Evolutionary conservation across 2,329 filamentous ascomycete species (phyloP), one percentile per base, ranked within the genome.

Genomic region (Aspergillus proliferans): DNA sequence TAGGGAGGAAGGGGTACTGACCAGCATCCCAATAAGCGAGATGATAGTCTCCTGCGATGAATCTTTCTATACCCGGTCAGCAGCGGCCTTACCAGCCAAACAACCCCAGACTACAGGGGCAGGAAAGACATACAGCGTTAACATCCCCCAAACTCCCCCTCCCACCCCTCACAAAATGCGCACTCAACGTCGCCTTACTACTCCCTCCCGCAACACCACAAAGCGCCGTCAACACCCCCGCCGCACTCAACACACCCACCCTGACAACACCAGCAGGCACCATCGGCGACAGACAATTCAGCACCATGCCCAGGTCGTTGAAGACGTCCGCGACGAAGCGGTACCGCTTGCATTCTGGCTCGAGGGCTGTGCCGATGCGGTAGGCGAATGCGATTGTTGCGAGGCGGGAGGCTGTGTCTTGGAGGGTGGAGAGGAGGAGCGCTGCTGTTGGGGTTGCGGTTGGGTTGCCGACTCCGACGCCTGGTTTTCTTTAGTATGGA

Each of bases 11-110:
- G 22, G 22, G 19, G 39, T 30, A 63, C 74, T 64, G 68, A 80
- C 78, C 46, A 95, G 77, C 81, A 97, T 90, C 2, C 93, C 93
- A 30, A 95, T 53, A 22, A 97, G 76, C 2, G 88, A 92, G 49
- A 98, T 88, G 18, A 95, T 83, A 0, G 92, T 97, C 71, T 97
- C 93, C 71, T 97, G 93, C 56, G 88, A 94, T 10, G 90, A 90
- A 66, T 97, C 92, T 79, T 95, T 85, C 74, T 80, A 59, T 43
- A 28, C 14, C 48, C 38, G 18, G 15, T 56, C 24, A 58, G 42
- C 46, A 44, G 43, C 43, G 15, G 15, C 15, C 15, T 15, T 15
- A 15, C 15, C 15, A 15, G 46, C 8, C 24, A 40, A 26, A 58
- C 55, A 57, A 55, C 56, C 52, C 15, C 15, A 15, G 15, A 15